These are phyloP conservation scores for Coemansia sp. DNA, from an alignment of 192 early-diverging fungal genomes.

Conservation along the genomic window DNA sequence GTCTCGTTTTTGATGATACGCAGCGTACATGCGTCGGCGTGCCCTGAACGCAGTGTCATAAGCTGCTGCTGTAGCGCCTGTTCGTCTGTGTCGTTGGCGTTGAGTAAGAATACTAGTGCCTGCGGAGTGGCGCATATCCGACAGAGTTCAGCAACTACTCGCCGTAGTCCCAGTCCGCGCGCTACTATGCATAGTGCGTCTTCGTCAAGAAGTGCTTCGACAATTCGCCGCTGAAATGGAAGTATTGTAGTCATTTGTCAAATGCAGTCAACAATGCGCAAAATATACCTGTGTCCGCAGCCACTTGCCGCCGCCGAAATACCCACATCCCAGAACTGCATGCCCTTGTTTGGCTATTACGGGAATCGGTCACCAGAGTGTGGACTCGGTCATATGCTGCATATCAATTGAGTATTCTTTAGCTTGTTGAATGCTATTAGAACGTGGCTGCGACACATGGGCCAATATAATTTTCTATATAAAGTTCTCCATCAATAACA, in stretches of 20 bases:
- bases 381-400: background rate
- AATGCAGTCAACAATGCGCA: background rate
- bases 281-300: background rate
- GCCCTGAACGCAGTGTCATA: conserved; percentile 49
- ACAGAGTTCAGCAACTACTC: conserved; percentile 69
- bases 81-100: conserved; percentile 65
- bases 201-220: conserved; percentile 66
- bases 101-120: conserved; percentile 78
- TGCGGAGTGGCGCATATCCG: conserved; percentile 67
- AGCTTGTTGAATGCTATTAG: too few species aligned
- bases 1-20: conserved; percentile 27
- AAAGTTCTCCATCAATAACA: too few species aligned
- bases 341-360: background rate
- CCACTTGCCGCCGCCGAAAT: background rate
- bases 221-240: conserved; percentile 66
- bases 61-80: conserved; percentile 54
- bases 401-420: too few species aligned
- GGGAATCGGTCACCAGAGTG: background rate
- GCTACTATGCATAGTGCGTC: conserved; percentile 81
- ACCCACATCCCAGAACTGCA: background rate
- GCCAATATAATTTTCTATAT: too few species aligned
- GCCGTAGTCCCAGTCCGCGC: conserved; percentile 73
- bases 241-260: conserved; percentile 36
- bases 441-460: too few species aligned
- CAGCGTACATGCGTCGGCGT: conserved; percentile 16